Conservation (phyloP, 306 rosid genomes). For the Glycyrrhiza uralensis region DNA sequence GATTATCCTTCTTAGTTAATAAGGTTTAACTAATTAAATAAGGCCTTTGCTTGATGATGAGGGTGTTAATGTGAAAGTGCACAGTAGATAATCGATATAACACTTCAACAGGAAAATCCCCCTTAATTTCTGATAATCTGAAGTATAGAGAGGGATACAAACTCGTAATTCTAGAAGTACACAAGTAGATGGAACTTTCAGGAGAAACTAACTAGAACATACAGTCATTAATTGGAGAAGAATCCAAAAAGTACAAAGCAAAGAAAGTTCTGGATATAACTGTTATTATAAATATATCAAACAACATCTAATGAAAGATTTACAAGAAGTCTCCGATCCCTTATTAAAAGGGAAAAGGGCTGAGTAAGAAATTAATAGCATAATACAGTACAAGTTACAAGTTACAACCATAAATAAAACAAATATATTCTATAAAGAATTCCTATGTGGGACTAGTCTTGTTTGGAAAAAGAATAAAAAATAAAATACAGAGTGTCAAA, state of each 20-base stretch:
- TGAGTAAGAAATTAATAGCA: background rate
- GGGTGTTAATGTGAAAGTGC: background rate
- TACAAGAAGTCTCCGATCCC: background rate
- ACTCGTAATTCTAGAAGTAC: background rate
- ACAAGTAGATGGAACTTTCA: constrained; percentile 4
- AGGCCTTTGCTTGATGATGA: background rate
- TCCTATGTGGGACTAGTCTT: background rate
- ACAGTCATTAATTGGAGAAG: too few relatives aligned
- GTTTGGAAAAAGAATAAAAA: background rate
- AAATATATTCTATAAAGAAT: background rate
- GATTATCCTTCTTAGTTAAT: background rate
- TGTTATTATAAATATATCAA: background rate
- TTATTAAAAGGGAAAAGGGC: background rate
- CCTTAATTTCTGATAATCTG: background rate
- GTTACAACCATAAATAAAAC: background rate
- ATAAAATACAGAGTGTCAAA: constrained; percentile 11
- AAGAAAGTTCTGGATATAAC: background rate
- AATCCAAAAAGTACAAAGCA: constrained; percentile 15
- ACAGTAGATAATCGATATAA: background rate
- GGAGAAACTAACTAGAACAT: background rate
- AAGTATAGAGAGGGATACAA: background rate
- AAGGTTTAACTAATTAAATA: background rate
- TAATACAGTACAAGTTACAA: background rate
- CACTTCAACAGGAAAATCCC: background rate
- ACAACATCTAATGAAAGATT: background rate